Evolutionary conservation across 2,329 filamentous ascomycete species (phyloP).

Genomic region (Pleochaeta shiraiana): DNA sequence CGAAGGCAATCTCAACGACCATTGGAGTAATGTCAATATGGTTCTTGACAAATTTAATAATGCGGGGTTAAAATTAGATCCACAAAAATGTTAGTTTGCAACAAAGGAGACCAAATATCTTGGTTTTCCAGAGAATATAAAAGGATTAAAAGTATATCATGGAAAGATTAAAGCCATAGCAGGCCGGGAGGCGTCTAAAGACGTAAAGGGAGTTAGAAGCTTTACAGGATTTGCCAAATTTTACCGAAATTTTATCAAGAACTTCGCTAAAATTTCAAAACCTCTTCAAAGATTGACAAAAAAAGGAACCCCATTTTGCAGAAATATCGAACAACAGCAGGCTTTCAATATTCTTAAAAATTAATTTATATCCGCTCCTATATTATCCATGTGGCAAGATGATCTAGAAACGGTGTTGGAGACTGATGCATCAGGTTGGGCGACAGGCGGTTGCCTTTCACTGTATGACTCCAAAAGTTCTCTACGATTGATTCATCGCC

Average conservation of each 20-base stretch:
- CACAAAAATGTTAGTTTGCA: not conserved
- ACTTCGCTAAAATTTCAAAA: not conserved
- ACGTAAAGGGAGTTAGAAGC: not conserved
- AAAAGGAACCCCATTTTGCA: not conserved
- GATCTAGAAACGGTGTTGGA: no score
- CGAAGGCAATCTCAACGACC: not conserved
- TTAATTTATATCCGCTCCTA: not conserved
- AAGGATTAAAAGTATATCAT: not conserved
- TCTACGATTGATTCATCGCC: not conserved
- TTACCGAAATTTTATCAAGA: not conserved
- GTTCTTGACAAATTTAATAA: not conserved
- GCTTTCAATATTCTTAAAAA: not conserved
- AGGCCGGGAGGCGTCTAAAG: not conserved
- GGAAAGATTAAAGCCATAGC: not conserved
- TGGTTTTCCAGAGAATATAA: not conserved
- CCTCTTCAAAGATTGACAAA: not conserved
- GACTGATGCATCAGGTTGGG: no score
- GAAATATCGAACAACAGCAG: not conserved
- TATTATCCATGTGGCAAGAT: not conserved
- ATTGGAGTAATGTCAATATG: not conserved
- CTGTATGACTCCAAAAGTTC: not conserved
- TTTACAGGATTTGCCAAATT: no score
- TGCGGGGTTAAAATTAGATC: not conserved
- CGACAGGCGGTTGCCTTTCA: not conserved
- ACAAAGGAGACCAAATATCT: not conserved